phyloP scores from a whole-genome alignment of 139 green algal species.

The Chlorella sp. region DNA sequence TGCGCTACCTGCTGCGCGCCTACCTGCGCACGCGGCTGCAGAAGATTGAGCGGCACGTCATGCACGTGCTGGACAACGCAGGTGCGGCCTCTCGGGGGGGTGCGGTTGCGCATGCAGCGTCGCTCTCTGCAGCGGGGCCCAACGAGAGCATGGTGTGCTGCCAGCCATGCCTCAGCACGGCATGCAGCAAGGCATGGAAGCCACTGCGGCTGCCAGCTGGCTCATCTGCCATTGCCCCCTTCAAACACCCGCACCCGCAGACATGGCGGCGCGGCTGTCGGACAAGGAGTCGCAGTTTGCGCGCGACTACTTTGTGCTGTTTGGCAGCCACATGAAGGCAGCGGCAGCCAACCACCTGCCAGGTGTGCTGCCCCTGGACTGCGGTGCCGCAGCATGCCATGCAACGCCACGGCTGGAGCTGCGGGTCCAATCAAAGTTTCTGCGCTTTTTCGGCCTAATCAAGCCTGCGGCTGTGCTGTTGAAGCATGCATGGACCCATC shows the following conservation, averaged over 20 bases:
- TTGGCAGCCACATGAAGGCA: conserved; percentile 47
- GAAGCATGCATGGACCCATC: too few species aligned
- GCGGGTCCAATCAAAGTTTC: too few species aligned
- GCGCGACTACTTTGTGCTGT: conserved; percentile 45
- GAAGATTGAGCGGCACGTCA: conserved; percentile 56
- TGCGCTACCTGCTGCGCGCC: conserved; percentile 53
- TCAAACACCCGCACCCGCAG: neutral
- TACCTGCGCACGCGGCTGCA: conserved; percentile 52
- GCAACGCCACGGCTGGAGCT: too few species aligned
- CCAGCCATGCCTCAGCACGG: neutral
- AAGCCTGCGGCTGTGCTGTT: too few species aligned
- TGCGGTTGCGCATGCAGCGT: too few species aligned
- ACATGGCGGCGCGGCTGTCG: conserved; percentile 39
- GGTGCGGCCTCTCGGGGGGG: neutral
- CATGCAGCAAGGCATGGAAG: neutral
- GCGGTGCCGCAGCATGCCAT: neutral
- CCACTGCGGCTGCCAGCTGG: neutral
- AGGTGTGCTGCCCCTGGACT: neutral
- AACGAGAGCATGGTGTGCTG: neutral
- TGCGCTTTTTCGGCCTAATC: too few species aligned
- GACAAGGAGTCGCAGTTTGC: conserved; percentile 44
- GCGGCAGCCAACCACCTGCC: conserved; percentile 45
- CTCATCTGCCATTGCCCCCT: neutral
- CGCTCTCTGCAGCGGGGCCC: too few species aligned
- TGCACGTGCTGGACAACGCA: conserved; percentile 52